These are phyloP conservation scores for Morella rubra DNA, from an alignment of 306 rosid genomes.

Conservation along the genomic window DNA sequence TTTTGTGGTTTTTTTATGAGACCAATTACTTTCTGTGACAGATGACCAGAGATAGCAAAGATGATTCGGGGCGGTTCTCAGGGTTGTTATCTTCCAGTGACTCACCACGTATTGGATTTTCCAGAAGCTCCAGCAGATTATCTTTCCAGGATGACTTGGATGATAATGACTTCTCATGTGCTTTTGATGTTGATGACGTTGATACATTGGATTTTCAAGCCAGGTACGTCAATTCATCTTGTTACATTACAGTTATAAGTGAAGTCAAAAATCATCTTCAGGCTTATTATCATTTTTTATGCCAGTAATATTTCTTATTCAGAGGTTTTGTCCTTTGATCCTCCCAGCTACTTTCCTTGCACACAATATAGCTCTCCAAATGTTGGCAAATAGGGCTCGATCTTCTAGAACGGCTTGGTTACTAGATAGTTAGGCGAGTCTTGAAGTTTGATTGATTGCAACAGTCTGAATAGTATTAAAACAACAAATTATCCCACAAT, in stretches of 20 bases:
- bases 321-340: constrained; percentile 20
- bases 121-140: constrained; percentile 79
- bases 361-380: constrained; percentile 4
- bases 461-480: background rate
- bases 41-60: constrained; percentile 69
- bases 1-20: constrained; percentile 31
- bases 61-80: constrained; percentile 83
- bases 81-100: constrained; percentile 81
- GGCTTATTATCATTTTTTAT: constrained; percentile 10
- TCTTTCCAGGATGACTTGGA: constrained; percentile 88
- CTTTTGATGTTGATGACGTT: constrained; percentile 84
- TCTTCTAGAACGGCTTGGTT: constrained; percentile 13
- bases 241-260: constrained; percentile 11
- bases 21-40: constrained; percentile 26
- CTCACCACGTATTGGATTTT: constrained; percentile 80
- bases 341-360: constrained; percentile 6
- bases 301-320: constrained; percentile 3
- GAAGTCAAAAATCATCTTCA: constrained; percentile 16
- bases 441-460: background rate
- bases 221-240: constrained; percentile 47
- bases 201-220: constrained; percentile 55
- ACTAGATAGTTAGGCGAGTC: too few relatives aligned
- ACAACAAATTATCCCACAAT: background rate
- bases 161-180: constrained; percentile 67
- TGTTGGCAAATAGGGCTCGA: background rate